Conservation (phyloP, 2,329 filamentous ascomycete species). For the Raffaelea deltoideospora region DNA sequence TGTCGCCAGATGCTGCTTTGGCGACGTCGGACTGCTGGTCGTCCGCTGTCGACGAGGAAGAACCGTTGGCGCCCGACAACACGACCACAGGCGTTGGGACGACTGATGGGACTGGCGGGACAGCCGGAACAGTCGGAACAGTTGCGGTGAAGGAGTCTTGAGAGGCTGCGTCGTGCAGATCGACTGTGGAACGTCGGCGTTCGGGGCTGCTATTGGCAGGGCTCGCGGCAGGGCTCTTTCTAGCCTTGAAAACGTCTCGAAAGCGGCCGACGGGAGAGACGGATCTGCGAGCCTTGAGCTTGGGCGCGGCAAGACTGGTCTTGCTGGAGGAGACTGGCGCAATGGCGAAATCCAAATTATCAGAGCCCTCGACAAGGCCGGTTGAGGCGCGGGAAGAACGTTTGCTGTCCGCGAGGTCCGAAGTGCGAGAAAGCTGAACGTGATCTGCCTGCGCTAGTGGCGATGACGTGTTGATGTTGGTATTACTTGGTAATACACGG, state of each 20-base stretch:
- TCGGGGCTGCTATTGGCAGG: slow-evolving; percentile 28
- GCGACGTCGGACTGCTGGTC: slow-evolving; percentile 1
- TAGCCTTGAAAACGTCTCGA: slow-evolving; percentile 53
- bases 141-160: neutral
- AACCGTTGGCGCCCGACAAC: too few relatives aligned
- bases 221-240: slow-evolving; percentile 28
- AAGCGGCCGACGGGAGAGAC: slow-evolving; percentile 58
- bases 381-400: slow-evolving; percentile 21
- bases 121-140: neutral
- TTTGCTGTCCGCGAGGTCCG: slow-evolving; percentile 17
- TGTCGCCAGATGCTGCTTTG: slow-evolving; percentile 10
- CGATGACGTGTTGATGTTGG: slow-evolving; percentile 55
- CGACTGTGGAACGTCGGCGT: neutral
- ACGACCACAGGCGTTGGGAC: neutral
- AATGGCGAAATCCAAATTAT: slow-evolving; percentile 16
- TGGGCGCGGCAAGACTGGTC: slow-evolving; percentile 25
- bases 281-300: slow-evolving; percentile 36
- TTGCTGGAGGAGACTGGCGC: slow-evolving; percentile 17
- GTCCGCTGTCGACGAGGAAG: neutral
- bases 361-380: slow-evolving; percentile 17
- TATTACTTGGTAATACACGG: too few relatives aligned
- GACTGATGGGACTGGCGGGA: too few relatives aligned
- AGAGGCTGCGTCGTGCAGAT: neutral
- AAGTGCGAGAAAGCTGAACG: slow-evolving; percentile 26
- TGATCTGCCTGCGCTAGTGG: slow-evolving; percentile 47